These are phyloP conservation scores for Rhizophora apiculata DNA, from an alignment of 345 rosid species.

Conservation along the genomic window DNA sequence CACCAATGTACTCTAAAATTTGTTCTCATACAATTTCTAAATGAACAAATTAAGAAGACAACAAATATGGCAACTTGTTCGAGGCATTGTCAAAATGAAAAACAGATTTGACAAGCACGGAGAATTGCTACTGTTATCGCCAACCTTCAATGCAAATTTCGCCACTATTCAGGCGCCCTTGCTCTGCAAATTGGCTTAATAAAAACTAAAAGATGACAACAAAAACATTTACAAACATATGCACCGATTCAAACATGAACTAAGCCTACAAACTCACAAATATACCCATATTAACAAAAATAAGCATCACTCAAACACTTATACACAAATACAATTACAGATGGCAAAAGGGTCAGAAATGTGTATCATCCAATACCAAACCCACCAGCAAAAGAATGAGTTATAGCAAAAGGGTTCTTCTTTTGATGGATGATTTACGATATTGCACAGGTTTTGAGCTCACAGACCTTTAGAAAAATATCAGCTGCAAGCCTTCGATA, in stretches of 20 bases:
- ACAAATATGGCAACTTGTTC: slow-evolving; percentile 63
- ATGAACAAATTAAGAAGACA: neutral
- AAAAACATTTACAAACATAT: neutral
- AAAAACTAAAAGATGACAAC: neutral
- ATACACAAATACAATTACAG: neutral
- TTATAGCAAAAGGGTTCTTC: slow-evolving; percentile 24
- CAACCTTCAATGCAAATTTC: slow-evolving; percentile 75
- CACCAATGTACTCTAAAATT: neutral
- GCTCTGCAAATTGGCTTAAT: slow-evolving; percentile 66
- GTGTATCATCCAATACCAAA: slow-evolving; percentile 34
- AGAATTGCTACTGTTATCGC: slow-evolving; percentile 58
- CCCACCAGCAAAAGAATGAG: slow-evolving; percentile 23
- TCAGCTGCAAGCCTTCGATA: slow-evolving; percentile 79
- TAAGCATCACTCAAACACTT: neutral
- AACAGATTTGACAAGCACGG: slow-evolving; percentile 61
- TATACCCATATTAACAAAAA: too few relatives aligned
- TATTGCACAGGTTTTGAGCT: slow-evolving; percentile 92
- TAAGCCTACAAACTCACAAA: too few relatives aligned
- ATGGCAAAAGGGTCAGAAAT: slow-evolving; percentile 11
- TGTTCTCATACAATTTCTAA: neutral
- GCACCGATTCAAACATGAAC: neutral
- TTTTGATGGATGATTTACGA: slow-evolving; percentile 24
- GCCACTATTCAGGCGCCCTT: slow-evolving; percentile 48
- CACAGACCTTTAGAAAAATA: slow-evolving; percentile 32
- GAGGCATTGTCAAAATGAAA: slow-evolving; percentile 61